phyloP scores from a whole-genome alignment of 2,329 filamentous ascomycete species.

The Colletotrichum incanum region DNA sequence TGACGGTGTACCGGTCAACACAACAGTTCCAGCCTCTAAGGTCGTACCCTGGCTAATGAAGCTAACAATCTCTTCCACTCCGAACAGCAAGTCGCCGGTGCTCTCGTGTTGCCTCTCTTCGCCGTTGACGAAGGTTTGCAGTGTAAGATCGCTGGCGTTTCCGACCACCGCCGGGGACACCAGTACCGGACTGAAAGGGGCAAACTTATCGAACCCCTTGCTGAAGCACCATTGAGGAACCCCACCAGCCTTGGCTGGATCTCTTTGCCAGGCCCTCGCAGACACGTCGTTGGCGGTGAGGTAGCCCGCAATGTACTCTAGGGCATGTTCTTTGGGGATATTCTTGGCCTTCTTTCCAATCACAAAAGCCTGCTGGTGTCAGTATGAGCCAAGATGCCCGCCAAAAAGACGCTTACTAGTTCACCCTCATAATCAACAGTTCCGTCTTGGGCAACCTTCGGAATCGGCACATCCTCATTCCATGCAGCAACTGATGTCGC shows the following conservation, averaged over 20 bases:
- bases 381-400: not conserved
- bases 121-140: slow-evolving; percentile 64
- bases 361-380: slow-evolving; percentile 57
- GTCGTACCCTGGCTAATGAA: slow-evolving; percentile 66
- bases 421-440: slow-evolving; percentile 67
- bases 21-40: slow-evolving; percentile 64
- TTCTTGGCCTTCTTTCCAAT: slow-evolving; percentile 69
- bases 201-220: slow-evolving; percentile 70
- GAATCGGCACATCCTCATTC: slow-evolving; percentile 59
- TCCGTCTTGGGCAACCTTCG: slow-evolving; percentile 62
- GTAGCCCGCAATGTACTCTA: slow-evolving; percentile 64
- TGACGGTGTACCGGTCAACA: slow-evolving; percentile 64
- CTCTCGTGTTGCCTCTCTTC: slow-evolving; percentile 65
- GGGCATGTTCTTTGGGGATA: slow-evolving; percentile 61
- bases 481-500: slow-evolving; percentile 56
- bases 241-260: slow-evolving; percentile 59
- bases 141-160: slow-evolving; percentile 48
- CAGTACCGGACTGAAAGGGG: slow-evolving; percentile 67
- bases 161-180: slow-evolving; percentile 52
- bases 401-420: slow-evolving; percentile 49
- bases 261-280: slow-evolving; percentile 66
- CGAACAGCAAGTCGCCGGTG: slow-evolving; percentile 66
- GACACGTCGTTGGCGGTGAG: slow-evolving; percentile 68
- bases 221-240: slow-evolving; percentile 70
- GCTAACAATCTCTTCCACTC: slow-evolving; percentile 61